phyloP scores from a whole-genome alignment of 371 early-diverging fungal species.

The Parasitella parasitica region DNA sequence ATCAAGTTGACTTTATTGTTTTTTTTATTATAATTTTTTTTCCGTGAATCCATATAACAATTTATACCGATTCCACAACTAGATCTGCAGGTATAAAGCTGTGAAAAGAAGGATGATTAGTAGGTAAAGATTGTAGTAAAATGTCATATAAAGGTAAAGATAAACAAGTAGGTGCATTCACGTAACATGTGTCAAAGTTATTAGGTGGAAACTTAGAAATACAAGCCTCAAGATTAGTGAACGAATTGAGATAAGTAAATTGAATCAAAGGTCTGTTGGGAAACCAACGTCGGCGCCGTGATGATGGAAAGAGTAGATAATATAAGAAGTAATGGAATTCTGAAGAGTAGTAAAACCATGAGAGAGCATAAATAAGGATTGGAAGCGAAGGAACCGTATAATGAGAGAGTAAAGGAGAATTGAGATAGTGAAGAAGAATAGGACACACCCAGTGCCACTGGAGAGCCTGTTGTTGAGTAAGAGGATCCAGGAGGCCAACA shows the following conservation, averaged over 20 bases:
- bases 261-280: background rate
- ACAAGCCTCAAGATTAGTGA: background rate
- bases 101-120: too few relatives aligned
- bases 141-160: too few relatives aligned
- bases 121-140: too few relatives aligned
- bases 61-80: too few relatives aligned
- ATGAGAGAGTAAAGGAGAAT: background rate
- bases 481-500: conserved; percentile 13
- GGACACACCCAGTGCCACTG: conserved; percentile 16
- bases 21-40: too few relatives aligned
- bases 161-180: too few relatives aligned
- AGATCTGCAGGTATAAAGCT: too few relatives aligned
- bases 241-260: background rate
- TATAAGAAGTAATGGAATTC: background rate
- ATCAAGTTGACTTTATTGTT: too few relatives aligned
- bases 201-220: background rate
- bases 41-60: too few relatives aligned
- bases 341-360: background rate
- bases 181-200: background rate
- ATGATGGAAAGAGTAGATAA: background rate
- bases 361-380: too few relatives aligned
- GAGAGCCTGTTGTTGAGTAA: conserved; percentile 4
- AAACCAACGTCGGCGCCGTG: background rate
- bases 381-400: background rate
- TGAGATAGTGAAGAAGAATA: background rate